These are phyloP conservation scores for Macrophomina phaseolina DNA, from an alignment of 2,329 filamentous ascomycete species.

Conservation along the genomic window DNA sequence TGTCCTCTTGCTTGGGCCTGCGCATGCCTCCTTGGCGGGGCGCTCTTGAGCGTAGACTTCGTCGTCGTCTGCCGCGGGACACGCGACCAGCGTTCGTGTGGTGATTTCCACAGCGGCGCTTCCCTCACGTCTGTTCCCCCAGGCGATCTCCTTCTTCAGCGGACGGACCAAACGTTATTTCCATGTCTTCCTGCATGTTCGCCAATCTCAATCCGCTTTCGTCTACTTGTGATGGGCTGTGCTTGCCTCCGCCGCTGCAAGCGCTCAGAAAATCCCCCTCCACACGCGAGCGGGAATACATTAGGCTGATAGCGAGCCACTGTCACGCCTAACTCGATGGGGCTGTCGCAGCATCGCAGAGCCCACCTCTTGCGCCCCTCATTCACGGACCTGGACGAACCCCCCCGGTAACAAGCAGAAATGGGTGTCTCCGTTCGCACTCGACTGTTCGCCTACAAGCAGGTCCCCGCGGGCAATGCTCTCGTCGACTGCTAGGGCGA, in stretches of 20 bases:
- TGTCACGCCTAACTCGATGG: background rate
- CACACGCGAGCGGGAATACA: background rate
- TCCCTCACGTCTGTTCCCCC: background rate
- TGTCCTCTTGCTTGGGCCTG: background rate
- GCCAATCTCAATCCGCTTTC: background rate
- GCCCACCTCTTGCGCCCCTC: background rate
- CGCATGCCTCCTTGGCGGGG: background rate
- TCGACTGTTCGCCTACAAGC: background rate
- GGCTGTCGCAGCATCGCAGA: background rate
- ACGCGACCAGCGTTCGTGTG: background rate
- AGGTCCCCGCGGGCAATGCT: background rate
- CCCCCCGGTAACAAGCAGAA: background rate
- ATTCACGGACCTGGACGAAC: background rate
- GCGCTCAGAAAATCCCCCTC: background rate
- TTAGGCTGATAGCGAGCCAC: slow-evolving; percentile 15
- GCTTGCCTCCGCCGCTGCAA: background rate
- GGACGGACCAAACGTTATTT: slow-evolving; percentile 17
- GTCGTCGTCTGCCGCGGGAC: background rate
- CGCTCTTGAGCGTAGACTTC: background rate
- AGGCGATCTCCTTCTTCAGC: background rate
- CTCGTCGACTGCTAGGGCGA: background rate
- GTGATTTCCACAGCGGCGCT: background rate
- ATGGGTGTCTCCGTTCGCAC: background rate
- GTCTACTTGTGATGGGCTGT: background rate
- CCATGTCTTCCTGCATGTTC: background rate